Percentiles rank a stretch among this genome's conserved stretches.
Conservation (phyloP, 305 asterid species). For the Salvia sclarea region DNA sequence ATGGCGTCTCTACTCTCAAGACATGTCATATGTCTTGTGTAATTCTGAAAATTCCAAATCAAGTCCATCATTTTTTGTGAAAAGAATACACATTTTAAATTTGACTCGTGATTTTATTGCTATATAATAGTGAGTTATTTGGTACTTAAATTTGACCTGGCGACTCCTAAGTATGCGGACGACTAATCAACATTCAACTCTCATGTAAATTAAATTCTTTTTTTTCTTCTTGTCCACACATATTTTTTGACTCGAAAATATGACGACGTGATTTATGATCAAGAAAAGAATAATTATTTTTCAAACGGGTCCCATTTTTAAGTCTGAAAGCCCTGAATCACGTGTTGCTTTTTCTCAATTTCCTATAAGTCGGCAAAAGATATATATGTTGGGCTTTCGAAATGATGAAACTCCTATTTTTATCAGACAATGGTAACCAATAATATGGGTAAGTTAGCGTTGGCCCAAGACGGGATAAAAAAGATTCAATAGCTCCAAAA, state of each 20-base stretch:
- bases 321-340: neutral
- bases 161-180: neutral
- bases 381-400: neutral
- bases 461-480: neutral
- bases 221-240: neutral
- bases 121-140: neutral
- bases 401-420: neutral
- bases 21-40: neutral
- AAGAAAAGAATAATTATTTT: neutral
- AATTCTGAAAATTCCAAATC: too few species aligned
- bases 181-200: constrained; percentile 5
- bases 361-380: neutral
- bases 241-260: neutral
- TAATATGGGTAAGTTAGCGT: neutral
- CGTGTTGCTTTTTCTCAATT: neutral
- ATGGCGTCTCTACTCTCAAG: too few species aligned
- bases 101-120: neutral
- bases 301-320: neutral
- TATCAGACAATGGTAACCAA: neutral
- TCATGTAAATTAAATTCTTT: neutral
- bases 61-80: neutral
- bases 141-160: neutral
- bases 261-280: neutral
- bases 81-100: neutral
- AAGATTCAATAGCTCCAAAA: too few species aligned